phyloP scores from a whole-genome alignment of 345 rosid genomes.

The Citrus trifoliata region DNA sequence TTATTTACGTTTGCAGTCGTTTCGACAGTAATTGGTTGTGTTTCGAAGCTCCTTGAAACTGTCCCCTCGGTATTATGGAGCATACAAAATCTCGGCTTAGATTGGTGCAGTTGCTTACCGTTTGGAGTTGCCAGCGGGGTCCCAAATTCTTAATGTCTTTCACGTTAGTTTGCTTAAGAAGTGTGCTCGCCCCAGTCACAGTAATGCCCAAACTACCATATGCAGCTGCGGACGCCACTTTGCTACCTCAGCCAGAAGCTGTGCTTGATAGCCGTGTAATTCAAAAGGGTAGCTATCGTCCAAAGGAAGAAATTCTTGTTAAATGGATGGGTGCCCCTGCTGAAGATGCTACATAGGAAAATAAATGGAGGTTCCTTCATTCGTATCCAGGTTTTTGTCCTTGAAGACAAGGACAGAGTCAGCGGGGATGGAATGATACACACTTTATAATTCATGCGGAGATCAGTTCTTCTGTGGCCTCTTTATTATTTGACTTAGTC shows the following conservation, averaged over 20 bases:
- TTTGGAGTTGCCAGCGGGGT: neutral
- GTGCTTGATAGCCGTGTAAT: neutral
- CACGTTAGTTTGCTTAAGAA: neutral
- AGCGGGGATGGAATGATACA: no score
- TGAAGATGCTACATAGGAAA: no score
- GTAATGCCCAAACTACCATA: neutral
- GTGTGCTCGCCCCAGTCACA: neutral
- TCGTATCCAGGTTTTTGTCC: no score
- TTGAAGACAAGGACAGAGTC: no score
- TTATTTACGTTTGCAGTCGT: neutral
- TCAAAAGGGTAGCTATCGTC: neutral
- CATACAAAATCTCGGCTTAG: neutral
- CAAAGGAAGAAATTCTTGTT: no score
- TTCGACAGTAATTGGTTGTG: accelerated
- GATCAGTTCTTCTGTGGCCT: no score
- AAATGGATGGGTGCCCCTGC: no score
- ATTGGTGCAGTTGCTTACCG: neutral
- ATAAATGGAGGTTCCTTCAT: no score
- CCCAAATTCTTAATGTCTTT: no score
- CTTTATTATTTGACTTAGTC: no score
- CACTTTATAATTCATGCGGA: no score
- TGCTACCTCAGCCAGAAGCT: neutral
- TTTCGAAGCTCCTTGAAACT: no score
- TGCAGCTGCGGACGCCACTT: neutral
- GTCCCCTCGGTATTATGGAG: neutral